Conservation (phyloP, 768 basidiomycete species). For the Boletus insuetus region DNA sequence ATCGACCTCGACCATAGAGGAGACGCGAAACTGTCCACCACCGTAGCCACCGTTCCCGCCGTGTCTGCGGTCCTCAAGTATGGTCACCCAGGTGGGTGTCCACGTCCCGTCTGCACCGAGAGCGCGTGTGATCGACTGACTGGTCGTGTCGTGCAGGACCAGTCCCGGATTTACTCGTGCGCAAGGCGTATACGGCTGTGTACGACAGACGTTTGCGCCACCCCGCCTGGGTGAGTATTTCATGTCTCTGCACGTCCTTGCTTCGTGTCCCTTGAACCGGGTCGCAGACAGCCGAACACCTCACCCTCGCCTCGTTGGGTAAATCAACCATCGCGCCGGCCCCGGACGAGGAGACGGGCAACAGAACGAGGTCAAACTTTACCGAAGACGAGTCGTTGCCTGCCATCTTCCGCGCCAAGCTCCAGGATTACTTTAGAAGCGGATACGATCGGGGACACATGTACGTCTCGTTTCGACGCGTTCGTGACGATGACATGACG, state of each 20-base stretch:
- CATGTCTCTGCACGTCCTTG: no score
- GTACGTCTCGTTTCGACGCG: conserved; percentile 43
- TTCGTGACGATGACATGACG: background rate
- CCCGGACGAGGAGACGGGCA: conserved; percentile 46
- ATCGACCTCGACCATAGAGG: conserved; percentile 48
- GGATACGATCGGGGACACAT: conserved; percentile 98
- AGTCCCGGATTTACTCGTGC: conserved; percentile 71
- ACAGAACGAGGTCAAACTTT: conserved; percentile 77
- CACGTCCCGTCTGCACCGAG: background rate
- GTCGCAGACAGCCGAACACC: conserved; percentile 87
- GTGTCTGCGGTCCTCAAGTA: conserved; percentile 50
- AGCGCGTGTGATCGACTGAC: conserved; percentile 3
- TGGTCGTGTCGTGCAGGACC: conserved; percentile 60
- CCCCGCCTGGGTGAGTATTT: conserved; percentile 79
- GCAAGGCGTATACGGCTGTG: conserved; percentile 82
- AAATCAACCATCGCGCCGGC: conserved; percentile 38
- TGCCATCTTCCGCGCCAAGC: conserved; percentile 68
- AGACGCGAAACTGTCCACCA: conserved; percentile 39
- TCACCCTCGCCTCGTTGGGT: conserved; percentile 74
- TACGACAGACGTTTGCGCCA: conserved; percentile 91
- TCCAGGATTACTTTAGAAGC: conserved; percentile 89
- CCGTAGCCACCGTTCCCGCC: conserved; percentile 17
- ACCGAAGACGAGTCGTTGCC: conserved; percentile 82
- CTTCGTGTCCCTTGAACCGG: background rate
- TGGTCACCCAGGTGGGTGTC: conserved; percentile 21